phyloP scores from a whole-genome alignment of 148 eudicot genomes.

The Spergularia marina region DNA sequence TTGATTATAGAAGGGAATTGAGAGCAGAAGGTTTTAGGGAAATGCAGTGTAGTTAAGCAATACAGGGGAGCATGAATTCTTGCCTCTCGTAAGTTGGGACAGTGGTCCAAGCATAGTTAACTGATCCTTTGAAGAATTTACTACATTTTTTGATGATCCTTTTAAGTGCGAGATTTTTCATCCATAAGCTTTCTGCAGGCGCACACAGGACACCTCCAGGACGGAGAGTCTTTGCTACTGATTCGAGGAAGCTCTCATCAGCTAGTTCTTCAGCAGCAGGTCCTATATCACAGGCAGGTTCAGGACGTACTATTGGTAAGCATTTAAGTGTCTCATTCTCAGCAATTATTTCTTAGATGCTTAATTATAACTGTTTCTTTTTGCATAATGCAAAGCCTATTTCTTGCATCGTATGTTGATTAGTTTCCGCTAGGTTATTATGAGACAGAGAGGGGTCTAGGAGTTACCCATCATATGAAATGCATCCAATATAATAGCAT shows the following conservation, averaged over 20 bases:
- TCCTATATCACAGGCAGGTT: conserved; percentile 7
- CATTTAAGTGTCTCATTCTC: neutral
- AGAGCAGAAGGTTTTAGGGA: too few relatives aligned
- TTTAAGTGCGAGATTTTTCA: conserved; percentile 6
- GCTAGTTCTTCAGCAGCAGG: conserved; percentile 27
- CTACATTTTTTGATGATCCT: conserved; percentile 15
- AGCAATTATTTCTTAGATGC: too few relatives aligned
- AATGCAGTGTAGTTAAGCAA: neutral
- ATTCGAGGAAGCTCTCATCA: conserved; percentile 23
- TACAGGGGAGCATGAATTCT: neutral
- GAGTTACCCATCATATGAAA: conserved; percentile 34
- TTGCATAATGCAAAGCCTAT: too few relatives aligned
- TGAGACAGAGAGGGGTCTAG: neutral
- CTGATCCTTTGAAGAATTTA: conserved; percentile 35
- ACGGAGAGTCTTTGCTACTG: conserved; percentile 31
- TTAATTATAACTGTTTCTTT: too few relatives aligned
- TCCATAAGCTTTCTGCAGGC: conserved; percentile 39
- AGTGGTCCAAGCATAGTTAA: conserved; percentile 38
- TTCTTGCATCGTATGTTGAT: too few relatives aligned
- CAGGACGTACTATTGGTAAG: neutral
- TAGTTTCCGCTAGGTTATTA: neutral
- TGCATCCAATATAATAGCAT: conserved; percentile 40
- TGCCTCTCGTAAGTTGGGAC: conserved; percentile 39
- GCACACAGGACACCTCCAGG: conserved; percentile 42
- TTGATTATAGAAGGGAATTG: neutral